Base-by-base conservation (phyloP, 768 basidiomycete species). In the Leccinum boreale region DNA sequence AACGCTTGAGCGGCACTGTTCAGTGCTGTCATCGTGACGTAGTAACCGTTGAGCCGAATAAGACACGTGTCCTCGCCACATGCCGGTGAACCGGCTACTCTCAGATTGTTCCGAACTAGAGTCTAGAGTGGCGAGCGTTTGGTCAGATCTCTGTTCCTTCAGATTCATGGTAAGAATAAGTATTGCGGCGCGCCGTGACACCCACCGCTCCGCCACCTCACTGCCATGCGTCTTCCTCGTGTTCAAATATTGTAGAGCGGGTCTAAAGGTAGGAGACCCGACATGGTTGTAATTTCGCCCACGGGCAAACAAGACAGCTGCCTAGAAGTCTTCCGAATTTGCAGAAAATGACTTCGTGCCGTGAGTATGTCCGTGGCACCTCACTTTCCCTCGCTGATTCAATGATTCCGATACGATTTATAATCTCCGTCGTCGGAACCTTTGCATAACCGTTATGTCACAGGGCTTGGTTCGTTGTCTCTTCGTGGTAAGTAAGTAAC, bases 1-100 rank as follows among this genome's bases (percentile, higher is more conserved):
- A 31, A 49, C 8, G 31, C 44, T 28, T 12, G 19, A 26, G 31
- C 7, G n/a, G 50, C 23, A 23, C 28, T 21, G 31, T 51, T 51
- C 49, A 50, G n/a, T 15, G 6, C 7, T 39, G 42, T 44, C 24
- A 21, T 28, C 15, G 24, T 45, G 50, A 42, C 44, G 24, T 19
- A 47, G 52, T 53, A 44, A 35, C 28, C 17, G 3, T 17, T 17
- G 14, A 53, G 52, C 50, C 29, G 3, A 29, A 24, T 10, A 28
- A 28, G 48, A 47, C 50, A 55, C 62, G 60, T 69, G 55, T 50
- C 56, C 52, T 60, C 24, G 63, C 68, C 68, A 68, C 60, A 58
- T 33, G 33, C 36, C 52, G 35, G 44, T 29, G 26, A 31, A 31
- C 31, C 31, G 12, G 31, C 12, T 12, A 23, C 59, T 54, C 54